Base-by-base conservation (phyloP, 225 moss, liverwort and hornwort genomes). In the Physcomitrium patens region DNA sequence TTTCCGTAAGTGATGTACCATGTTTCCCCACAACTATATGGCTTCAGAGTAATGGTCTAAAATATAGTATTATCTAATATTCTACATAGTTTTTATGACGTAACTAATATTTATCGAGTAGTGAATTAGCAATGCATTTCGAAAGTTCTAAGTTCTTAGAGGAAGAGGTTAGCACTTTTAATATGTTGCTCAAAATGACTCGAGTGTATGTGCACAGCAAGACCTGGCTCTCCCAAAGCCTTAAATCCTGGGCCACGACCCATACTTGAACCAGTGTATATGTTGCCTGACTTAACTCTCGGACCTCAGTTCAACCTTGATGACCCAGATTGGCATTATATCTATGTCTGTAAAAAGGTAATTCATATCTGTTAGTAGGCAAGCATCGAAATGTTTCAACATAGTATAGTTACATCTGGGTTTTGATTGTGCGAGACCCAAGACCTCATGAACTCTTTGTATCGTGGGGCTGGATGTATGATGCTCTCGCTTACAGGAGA, bases 301-400 rank as follows among this genome's bases (percentile, higher is more conserved):
- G 86, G 86, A 4, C 83, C 86, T 5, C 86, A 86, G 14, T 86
- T 83, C 76, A 76, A 86, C 76, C 78, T 86, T 8, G 78, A 80
- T 41, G 86, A 86, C 45, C 83, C 78, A 37, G 83, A 86, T 78
- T 86, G 86, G 86, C 86, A 86, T 76, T 86, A 86, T 59, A 54
- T 86, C 51, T 86, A 86, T 24, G 54, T 86, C 3, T 86, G 83
- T 49, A 83, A 75, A 0, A 86, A 86, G 77, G 83, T 80, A 51
- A 42, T 42, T 0, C 41, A 31, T 5, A 58, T 19, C 15, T 8
- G 0, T 27, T 7, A 19, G 9, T 18, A 0, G 15, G 0, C 3
- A 9, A 55, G 15, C 6, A 20, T 55, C 24, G 27, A 1, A 48
- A 76, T 0, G 1, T 13, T 48, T 67, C 54, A 22, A 46, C 12